phyloP scores from a whole-genome alignment of 2,329 filamentous ascomycete species.

The Whalleya microplaca region DNA sequence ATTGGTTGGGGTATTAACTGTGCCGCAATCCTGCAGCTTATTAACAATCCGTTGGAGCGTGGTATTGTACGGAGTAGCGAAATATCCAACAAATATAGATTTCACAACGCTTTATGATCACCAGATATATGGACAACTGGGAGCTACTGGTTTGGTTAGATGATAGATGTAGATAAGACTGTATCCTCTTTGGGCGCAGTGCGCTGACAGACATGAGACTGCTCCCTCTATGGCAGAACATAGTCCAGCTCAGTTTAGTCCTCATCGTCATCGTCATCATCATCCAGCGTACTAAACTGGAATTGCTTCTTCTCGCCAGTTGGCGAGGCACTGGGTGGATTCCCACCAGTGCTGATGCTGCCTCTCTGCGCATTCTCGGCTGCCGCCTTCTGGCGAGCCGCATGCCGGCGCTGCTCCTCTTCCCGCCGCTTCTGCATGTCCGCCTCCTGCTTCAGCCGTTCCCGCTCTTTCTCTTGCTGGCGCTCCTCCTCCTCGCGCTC shows the following conservation, averaged over 20 bases:
- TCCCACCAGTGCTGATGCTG: constrained; percentile 14
- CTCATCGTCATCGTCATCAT: constrained; percentile 58
- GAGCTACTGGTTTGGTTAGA: constrained; percentile 20
- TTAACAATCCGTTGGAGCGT: no score
- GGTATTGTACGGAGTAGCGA: constrained; percentile 13
- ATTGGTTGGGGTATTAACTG: no score
- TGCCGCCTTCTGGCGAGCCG: constrained; percentile 46
- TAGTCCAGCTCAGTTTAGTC: constrained; percentile 9
- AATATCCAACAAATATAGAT: no score
- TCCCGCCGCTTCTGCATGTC: constrained; percentile 49
- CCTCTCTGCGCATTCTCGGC: constrained; percentile 31
- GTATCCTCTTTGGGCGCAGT: no score
- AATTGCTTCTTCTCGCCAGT: constrained; percentile 55
- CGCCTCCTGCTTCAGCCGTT: constrained; percentile 50
- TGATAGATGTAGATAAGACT: background rate
- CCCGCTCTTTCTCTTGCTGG: constrained; percentile 49
- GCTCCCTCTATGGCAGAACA: no score
- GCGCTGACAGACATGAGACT: no score
- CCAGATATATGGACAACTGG: no score
- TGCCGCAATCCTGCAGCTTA: no score
- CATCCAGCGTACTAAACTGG: constrained; percentile 57
- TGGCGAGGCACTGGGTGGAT: constrained; percentile 15
- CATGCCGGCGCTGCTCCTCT: constrained; percentile 43
- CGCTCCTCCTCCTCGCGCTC: constrained; percentile 56
- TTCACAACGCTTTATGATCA: no score